Evolutionary conservation across 805 yeast genomes (phyloP).

Genomic region (Monosporozyma aerobia): DNA sequence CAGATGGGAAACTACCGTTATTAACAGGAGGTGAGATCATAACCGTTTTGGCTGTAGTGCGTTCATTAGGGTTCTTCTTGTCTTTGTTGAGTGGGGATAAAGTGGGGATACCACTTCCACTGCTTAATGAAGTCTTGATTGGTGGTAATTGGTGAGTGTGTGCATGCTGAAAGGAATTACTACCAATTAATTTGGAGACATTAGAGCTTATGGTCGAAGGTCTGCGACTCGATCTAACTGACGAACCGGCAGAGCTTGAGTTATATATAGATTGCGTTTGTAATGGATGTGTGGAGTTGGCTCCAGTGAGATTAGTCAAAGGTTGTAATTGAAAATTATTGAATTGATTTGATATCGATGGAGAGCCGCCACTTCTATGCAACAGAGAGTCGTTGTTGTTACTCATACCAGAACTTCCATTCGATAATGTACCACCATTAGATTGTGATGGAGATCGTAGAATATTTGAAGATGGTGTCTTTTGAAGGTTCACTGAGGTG

Average conservation of each 20-base stretch:
- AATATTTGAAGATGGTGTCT: neutral
- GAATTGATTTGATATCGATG: neutral
- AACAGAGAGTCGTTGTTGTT: neutral
- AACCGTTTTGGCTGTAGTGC: neutral
- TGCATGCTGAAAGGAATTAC: neutral
- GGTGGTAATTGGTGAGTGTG: constrained; percentile 2
- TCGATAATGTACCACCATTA: neutral
- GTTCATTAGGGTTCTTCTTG: neutral
- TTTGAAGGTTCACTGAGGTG: neutral
- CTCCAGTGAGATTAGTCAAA: neutral
- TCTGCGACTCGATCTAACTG: constrained; percentile 7
- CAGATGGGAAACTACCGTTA: neutral
- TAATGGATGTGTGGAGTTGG: neutral
- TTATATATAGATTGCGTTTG: neutral
- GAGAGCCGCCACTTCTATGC: neutral
- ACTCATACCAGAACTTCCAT: neutral
- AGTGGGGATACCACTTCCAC: constrained; percentile 2
- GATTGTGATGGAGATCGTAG: constrained; percentile 1
- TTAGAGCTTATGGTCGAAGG: constrained; percentile 2
- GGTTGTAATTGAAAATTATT: constrained; percentile 3
- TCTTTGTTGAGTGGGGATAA: neutral
- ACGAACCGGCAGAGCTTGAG: constrained; percentile 37
- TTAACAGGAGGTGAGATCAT: constrained; percentile 2
- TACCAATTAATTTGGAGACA: constrained; percentile 1
- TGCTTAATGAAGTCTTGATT: neutral